phyloP scores from a whole-genome alignment of 2,329 filamentous ascomycete species.

The Beauveria scarabaeidicola region DNA sequence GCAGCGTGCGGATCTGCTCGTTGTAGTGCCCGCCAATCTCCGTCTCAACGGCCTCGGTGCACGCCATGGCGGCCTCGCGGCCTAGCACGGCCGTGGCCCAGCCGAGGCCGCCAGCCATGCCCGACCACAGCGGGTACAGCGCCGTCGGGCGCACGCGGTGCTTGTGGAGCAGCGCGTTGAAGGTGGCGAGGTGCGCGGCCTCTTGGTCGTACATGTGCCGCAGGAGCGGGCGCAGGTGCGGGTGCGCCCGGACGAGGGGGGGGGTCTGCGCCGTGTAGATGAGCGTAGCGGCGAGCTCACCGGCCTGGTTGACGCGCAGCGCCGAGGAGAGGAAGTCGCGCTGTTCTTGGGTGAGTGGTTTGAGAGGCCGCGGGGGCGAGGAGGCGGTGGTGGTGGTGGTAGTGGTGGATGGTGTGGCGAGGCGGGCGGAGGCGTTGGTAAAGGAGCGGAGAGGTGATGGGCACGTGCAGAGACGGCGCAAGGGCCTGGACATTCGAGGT shows the following conservation, averaged over 20 bases:
- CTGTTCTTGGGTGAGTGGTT: slow-evolving; percentile 61
- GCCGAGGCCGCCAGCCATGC: slow-evolving; percentile 70
- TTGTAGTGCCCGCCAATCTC: slow-evolving; percentile 98
- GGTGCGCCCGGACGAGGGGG: slow-evolving; percentile 68
- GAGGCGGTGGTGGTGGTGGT: background rate
- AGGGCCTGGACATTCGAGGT: slow-evolving; percentile 14
- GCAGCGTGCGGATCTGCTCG: slow-evolving; percentile 70
- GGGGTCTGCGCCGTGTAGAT: slow-evolving; percentile 90
- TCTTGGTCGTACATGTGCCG: slow-evolving; percentile 98
- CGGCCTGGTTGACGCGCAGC: slow-evolving; percentile 94
- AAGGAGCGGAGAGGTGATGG: background rate
- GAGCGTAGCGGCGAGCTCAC: slow-evolving; percentile 89
- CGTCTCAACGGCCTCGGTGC: slow-evolving; percentile 95
- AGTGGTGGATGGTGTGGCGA: background rate
- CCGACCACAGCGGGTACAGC: slow-evolving; percentile 84
- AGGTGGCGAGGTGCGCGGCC: slow-evolving; percentile 74
- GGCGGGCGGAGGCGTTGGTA: background rate
- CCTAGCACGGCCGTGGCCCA: slow-evolving; percentile 88
- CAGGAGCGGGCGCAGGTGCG: slow-evolving; percentile 85
- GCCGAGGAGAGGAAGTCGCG: slow-evolving; percentile 68
- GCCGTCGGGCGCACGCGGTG: slow-evolving; percentile 89
- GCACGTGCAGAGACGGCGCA: slow-evolving; percentile 6
- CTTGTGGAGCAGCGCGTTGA: slow-evolving; percentile 72
- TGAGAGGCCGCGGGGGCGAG: slow-evolving; percentile 30
- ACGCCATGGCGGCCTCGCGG: slow-evolving; percentile 93